These are phyloP conservation scores for Pichia exigua DNA, from an alignment of 805 yeast genomes.

Conservation along the genomic window DNA sequence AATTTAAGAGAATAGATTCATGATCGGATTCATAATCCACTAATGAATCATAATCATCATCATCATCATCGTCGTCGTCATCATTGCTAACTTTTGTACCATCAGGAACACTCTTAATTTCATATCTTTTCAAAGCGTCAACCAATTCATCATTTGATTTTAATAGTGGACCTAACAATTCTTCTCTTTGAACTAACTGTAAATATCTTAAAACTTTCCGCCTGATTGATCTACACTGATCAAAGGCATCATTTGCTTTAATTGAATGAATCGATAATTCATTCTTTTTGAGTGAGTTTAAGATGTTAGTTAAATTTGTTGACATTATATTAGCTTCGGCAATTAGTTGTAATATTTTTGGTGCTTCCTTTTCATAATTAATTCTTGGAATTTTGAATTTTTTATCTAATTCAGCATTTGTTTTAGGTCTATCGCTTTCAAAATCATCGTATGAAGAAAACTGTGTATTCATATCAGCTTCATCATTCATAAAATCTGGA, in stretches of 20 bases:
- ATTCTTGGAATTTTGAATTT: conserved; percentile 60
- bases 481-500: conserved; percentile 44
- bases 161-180: conserved; percentile 77
- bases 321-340: conserved; percentile 73
- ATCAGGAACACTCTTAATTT: conserved; percentile 40
- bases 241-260: conserved; percentile 57
- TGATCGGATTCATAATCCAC: conserved; percentile 31
- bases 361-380: conserved; percentile 61
- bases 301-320: conserved; percentile 56
- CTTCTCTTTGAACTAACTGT: conserved; percentile 79
- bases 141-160: conserved; percentile 90
- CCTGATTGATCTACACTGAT: conserved; percentile 66
- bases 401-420: conserved; percentile 34
- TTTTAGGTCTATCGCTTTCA: conserved; percentile 18
- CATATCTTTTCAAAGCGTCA: conserved; percentile 59
- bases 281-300: conserved; percentile 37
- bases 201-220: conserved; percentile 73
- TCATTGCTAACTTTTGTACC: conserved; percentile 17
- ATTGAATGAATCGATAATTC: conserved; percentile 57
- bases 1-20: background rate
- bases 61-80: conserved; percentile 33
- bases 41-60: conserved; percentile 37
- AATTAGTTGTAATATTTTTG: conserved; percentile 57
- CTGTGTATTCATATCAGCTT: conserved; percentile 37
- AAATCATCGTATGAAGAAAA: conserved; percentile 21